Base-by-base conservation (phyloP, 768 basidiomycete species). In the Plicaturopsis crispa region DNA sequence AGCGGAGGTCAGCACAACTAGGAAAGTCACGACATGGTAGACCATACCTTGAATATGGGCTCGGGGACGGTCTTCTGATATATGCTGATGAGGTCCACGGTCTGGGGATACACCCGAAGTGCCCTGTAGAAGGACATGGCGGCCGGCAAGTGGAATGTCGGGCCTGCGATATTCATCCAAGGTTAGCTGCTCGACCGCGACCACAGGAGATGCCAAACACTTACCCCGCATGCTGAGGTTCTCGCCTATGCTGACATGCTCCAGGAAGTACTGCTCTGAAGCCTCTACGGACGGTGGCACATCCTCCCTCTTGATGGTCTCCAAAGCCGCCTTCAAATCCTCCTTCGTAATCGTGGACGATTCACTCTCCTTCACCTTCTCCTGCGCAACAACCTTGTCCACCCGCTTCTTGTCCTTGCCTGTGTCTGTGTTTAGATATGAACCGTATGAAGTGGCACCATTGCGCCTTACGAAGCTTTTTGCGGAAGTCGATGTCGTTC, bases 341-440 rank as follows among this genome's bases (percentile, higher is more conserved):
- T 70, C 75, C 8, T 69, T 57, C 4, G 51, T 54, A n/a, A 49
- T 49, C 3, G 52, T 43, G 8, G 54, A 44, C 2, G 55, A 41
- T 6, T 59, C 48, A 1, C 52, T 48, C 34, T 65, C 60, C 12
- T 65, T 57, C 38, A 67, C 64, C 44, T 67, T 71, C 45, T 74
- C 68, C 48, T 75, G 58, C 1, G 74, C 69, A 5, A 73, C 65
- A 18, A 72, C 72, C 62, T 86, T 86, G 44, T 80, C 71, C 40
- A 87, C 71, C 60, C 84, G 84, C 66, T 94, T 93, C 63, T 92
- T 86, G 56, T 99, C 86, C 63, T 86, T 92, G 55, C 80, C 92
- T 97, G 57, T 18, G 24, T 10, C 37, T 45, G 47, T 40, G 24
- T 36, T 17, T 34, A 28, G 33, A n/a, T 33, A 24, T 34, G 7